Evolutionary conservation across 495 filamentous ascomycete species (phyloP), one percentile per base, ranked within the genome.

Genomic region (Monascus purpureus): DNA sequence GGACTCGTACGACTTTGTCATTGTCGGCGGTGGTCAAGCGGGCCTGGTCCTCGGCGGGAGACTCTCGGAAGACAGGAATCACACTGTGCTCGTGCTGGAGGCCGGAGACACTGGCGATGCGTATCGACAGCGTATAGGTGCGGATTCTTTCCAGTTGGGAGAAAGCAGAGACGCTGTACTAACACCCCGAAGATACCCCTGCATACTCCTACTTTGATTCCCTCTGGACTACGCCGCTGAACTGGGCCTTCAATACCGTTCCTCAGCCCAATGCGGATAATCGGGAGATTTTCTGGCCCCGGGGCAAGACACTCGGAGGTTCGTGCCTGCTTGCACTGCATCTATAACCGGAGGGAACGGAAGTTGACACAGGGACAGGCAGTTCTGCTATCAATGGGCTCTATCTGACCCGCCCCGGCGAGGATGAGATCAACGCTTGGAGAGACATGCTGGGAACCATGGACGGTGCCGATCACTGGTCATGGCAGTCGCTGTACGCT

Each of bases 1-100:
- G 5, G 42, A 47, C 20, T 35, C 45, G 1, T 68, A 67, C 24
- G 63, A 66, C 29, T 68, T 66, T 42, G 48, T 70, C 26, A 50
- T 68, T 28, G 51, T 63, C 4, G 63, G 66, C 9, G 63, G 61
- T 14, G 52, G 59, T 39, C 39, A 55, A 41, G 37, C 55, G 32
- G 49, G 60, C 44, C 52, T 59, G 14, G 47, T 52, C 8, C 25
- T 52, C 14, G 46, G 44, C 19, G 39, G 28, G 13, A 45, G 47
- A 11, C 29, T 49, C 15, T 47, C 43, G 6, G 40, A 51, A 35
- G 35, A 52, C 18, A 30, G 34, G 6, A 52, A 49, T 37, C 45
- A 57, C 22, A 53, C 39, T 8, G 57, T 65, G 1, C 51, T 65
- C 12, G 57, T 65, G 15, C 43, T 68, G 0, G 62, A 66, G 36